These are phyloP conservation scores for Psilocybe mexicana DNA, from an alignment of 1,284 basidiomycete genomes.

Conservation along the genomic window DNA sequence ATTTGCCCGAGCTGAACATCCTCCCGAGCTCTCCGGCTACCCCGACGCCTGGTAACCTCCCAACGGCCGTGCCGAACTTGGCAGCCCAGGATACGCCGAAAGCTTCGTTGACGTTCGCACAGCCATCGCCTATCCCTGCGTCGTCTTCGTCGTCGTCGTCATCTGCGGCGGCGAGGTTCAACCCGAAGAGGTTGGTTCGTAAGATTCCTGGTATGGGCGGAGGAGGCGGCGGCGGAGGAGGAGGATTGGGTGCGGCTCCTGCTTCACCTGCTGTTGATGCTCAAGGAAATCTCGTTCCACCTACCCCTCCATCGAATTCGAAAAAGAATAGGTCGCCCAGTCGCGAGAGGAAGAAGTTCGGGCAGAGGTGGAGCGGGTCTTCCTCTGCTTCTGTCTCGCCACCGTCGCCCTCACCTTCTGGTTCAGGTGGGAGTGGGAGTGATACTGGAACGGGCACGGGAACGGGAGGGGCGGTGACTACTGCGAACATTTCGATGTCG, in stretches of 20 bases:
- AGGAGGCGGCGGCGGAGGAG: background rate
- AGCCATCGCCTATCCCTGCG: background rate
- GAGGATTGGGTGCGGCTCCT: conserved; percentile 1
- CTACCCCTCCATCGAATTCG: conserved; percentile 1
- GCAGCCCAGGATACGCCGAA: conserved; percentile 17
- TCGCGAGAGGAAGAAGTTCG: conserved; percentile 19
- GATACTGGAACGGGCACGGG: conserved; percentile 3
- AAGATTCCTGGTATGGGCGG: conserved; percentile 23
- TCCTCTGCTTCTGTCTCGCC: conserved; percentile 3
- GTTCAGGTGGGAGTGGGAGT: conserved; percentile 1
- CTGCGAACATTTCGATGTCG: too few relatives aligned
- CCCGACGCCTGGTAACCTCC: conserved; percentile 17
- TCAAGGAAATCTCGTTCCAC: conserved; percentile 12
- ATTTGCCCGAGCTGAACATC: conserved; percentile 21
- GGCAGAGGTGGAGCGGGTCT: conserved; percentile 16
- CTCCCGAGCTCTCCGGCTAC: conserved; percentile 23
- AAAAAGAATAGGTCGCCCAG: conserved; percentile 4
- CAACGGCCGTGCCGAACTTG: conserved; percentile 16
- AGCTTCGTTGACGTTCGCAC: conserved; percentile 9
- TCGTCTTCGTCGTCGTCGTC: background rate
- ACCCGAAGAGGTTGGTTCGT: conserved; percentile 26
- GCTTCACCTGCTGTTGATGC: conserved; percentile 15
- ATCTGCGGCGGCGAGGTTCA: conserved; percentile 17
- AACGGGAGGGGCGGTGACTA: conserved; percentile 1
- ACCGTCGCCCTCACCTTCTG: background rate